Evolutionary conservation across 371 early-diverging fungal species (phyloP).

Genomic region (Paraphysoderma sedebokerense): DNA sequence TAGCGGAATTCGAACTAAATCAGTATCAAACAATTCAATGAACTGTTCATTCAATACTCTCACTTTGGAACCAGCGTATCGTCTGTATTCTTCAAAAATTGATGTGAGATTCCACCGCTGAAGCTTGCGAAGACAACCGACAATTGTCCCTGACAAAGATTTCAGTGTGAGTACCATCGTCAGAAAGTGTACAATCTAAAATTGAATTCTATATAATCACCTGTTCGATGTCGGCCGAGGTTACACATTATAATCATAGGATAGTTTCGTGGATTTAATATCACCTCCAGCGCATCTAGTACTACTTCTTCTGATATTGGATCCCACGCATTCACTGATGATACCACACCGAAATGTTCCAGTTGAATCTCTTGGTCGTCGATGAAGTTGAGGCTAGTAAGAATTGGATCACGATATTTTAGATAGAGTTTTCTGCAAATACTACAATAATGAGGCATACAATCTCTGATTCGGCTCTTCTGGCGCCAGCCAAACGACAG

Average conservation of each 20-base stretch:
- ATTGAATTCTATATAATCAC: conserved; percentile 17
- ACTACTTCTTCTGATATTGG: conserved; percentile 92
- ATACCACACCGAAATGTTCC: conserved; percentile 61
- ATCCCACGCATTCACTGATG: conserved; percentile 79
- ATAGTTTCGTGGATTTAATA: conserved; percentile 73
- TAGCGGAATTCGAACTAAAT: conserved; percentile 66
- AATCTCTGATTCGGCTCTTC: conserved; percentile 89
- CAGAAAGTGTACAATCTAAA: not conserved
- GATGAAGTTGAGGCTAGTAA: conserved; percentile 65
- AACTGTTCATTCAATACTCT: conserved; percentile 68
- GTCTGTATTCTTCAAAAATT: conserved; percentile 92
- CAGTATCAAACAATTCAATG: conserved; percentile 66
- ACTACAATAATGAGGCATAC: conserved; percentile 19
- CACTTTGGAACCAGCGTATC: conserved; percentile 92
- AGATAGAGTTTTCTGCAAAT: no score
- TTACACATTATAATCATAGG: conserved; percentile 96
- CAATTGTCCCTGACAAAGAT: conserved; percentile 55
- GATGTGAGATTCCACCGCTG: conserved; percentile 94
- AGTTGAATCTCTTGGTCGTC: conserved; percentile 90
- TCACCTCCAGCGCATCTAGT: conserved; percentile 69
- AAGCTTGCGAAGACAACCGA: conserved; percentile 89
- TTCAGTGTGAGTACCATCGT: not conserved
- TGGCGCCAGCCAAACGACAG: conserved; percentile 83
- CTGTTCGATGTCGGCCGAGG: conserved; percentile 88
- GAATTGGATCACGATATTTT: not conserved